These are phyloP conservation scores for Colletotrichum musicola DNA, from an alignment of 2,329 filamentous ascomycete genomes.

Conservation along the genomic window DNA sequence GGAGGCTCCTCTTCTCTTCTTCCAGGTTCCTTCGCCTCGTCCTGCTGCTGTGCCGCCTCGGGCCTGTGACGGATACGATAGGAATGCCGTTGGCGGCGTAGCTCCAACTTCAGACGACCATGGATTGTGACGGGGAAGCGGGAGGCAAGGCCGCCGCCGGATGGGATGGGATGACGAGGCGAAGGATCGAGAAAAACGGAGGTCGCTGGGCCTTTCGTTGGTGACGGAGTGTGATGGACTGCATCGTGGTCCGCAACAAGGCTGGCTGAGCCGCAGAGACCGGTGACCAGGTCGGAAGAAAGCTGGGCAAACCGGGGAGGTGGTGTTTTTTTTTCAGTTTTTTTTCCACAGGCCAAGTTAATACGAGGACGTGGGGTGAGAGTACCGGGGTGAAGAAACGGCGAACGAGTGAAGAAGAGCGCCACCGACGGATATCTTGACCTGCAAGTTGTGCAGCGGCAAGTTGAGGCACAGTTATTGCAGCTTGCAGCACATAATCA, in stretches of 20 bases:
- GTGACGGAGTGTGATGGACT: constrained; percentile 10
- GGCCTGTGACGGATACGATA: neutral
- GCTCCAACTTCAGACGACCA: constrained; percentile 17
- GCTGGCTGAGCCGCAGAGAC: constrained; percentile 21
- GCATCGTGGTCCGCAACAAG: constrained; percentile 14
- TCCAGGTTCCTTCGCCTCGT: neutral
- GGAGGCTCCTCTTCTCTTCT: neutral
- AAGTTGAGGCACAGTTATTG: no score
- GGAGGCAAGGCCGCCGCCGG: neutral
- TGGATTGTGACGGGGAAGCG: neutral
- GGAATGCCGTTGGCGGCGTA: neutral
- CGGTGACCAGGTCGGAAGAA: constrained; percentile 14
- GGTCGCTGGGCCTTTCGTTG: neutral
- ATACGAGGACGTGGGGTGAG: constrained; percentile 4
- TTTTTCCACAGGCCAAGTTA: neutral
- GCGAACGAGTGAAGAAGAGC: neutral
- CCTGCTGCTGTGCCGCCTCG: constrained; percentile 13
- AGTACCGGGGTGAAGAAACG: neutral
- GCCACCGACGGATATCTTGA: neutral
- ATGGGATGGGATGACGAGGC: neutral
- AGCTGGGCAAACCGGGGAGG: constrained; percentile 13
- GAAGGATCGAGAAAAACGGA: constrained; percentile 3
- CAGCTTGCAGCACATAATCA: no score
- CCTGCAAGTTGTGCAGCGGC: no score
- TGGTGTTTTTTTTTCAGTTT: neutral